Evolutionary conservation across 192 early-diverging fungal species (phyloP).

Genomic region (Linnemannia schmuckeri): DNA sequence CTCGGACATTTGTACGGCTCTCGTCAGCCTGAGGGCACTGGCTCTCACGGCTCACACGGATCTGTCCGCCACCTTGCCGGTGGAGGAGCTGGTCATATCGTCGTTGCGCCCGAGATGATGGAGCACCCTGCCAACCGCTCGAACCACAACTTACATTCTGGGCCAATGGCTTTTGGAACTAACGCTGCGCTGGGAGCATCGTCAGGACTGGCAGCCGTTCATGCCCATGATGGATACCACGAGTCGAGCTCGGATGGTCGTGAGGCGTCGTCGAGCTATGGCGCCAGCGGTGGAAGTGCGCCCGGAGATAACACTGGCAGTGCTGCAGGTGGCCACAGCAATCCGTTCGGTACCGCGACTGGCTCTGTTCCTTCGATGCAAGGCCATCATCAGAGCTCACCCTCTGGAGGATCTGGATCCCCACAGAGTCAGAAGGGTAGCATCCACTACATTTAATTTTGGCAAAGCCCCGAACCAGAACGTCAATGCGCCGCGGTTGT

Average conservation of each 20-base stretch:
- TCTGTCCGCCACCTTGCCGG: constrained; percentile 42
- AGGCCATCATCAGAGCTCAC: neutral
- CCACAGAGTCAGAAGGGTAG: constrained; percentile 57
- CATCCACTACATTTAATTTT: constrained; percentile 50
- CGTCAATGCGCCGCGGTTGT: neutral
- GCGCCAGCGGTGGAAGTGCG: constrained; percentile 48
- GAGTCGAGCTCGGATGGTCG: constrained; percentile 51
- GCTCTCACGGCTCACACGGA: constrained; percentile 40
- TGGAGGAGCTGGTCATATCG: constrained; percentile 54
- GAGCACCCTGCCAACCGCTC: constrained; percentile 57
- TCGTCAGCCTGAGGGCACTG: constrained; percentile 47
- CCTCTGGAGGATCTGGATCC: constrained; percentile 48
- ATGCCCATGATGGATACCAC: constrained; percentile 48
- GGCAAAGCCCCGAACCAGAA: neutral
- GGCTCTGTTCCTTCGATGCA: constrained; percentile 18
- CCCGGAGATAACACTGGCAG: constrained; percentile 24
- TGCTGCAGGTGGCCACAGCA: constrained; percentile 19
- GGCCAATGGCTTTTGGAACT: constrained; percentile 54
- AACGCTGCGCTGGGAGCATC: constrained; percentile 44
- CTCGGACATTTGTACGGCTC: constrained; percentile 48
- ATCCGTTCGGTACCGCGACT: constrained; percentile 32
- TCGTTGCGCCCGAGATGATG: constrained; percentile 55
- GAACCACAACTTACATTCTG: constrained; percentile 46
- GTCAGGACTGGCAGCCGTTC: constrained; percentile 38
- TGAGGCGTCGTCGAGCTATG: constrained; percentile 38